Percentiles rank a stretch among this genome's conserved stretches.
phyloP scores from a whole-genome alignment of 768 basidiomycete species.

The Ramaria sp. region DNA sequence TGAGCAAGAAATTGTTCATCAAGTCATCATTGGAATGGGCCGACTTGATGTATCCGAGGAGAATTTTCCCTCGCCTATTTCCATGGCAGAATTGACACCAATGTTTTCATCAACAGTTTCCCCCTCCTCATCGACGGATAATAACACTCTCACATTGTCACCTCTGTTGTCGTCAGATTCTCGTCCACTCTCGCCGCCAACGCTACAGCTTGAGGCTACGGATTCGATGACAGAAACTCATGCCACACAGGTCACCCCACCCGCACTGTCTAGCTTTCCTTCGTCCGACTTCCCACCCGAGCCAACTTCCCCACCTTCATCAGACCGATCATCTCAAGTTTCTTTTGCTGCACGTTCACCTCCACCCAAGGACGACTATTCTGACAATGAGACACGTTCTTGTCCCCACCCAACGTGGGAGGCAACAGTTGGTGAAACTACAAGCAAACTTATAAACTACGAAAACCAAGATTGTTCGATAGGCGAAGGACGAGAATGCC shows the following conservation, averaged over 20 bases:
- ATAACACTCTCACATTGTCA: background rate
- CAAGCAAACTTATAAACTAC: background rate
- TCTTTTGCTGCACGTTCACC: background rate
- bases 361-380: background rate
- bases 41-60: constrained; percentile 35
- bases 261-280: background rate
- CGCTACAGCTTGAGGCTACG: background rate
- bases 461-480: background rate
- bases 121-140: background rate
- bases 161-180: background rate
- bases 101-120: background rate
- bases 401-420: background rate
- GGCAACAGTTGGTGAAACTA: background rate
- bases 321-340: background rate
- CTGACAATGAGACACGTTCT: background rate
- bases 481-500: constrained; percentile 2
- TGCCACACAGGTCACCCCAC: background rate
- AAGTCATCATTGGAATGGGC: constrained; percentile 86
- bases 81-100: background rate
- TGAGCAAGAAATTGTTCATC: constrained; percentile 71
- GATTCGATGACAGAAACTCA: background rate
- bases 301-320: background rate
- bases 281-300: background rate
- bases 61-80: background rate
- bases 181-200: background rate